Base-by-base conservation (phyloP, 2,329 filamentous ascomycete genomes). In the Claviceps arundinis region DNA sequence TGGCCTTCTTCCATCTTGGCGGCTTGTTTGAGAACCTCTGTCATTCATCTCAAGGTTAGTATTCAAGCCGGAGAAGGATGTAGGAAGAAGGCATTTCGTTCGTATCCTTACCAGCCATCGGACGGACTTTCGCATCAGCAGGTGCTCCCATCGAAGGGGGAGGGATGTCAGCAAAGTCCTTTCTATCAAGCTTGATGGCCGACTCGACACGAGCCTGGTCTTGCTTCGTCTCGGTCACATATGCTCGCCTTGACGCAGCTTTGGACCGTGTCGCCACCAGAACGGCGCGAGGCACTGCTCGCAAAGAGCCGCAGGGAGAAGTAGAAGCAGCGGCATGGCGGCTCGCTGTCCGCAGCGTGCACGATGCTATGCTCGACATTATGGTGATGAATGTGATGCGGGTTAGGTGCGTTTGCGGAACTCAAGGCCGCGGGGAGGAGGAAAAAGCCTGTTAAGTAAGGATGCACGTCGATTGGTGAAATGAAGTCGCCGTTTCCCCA, bases 1-100 rank as follows among this genome's bases (percentile, higher is more conserved):
- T 87, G 84, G 54, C 93, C 93, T 68, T 95, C 84, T 59, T 95
- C 90, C 84, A 97, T 87, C 57, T 95, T 76, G 13, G 89, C 89
- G 8, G 90, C 91, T 67, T 95, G 85, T 73, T 93, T 94, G 56
- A 98, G 74, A 46, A 96, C 84, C 58, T 87, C 86, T 78, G 54
- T 45, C 24, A 22, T 22, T 19, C 22, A 52, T 13, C 2, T 38
- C 5, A 4, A 44, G 26, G 11, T 52, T n/a, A 48, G 44, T 30
- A 16, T 14, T 44, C n/a, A 19, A 7, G 14, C 19, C 9, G 44
- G 17, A 37, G 4, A 37, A 22, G 40, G 11, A 22, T 43, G 26
- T 14, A 5, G 40, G 2, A 13, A 47, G 8, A 19, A 13, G 17
- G 22, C 41, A 24, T 24, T 16, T 38, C n/a, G 30, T 38, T 17